Conservation (phyloP, 2,329 filamentous ascomycete genomes). For the Arachnomyces sp. region DNA sequence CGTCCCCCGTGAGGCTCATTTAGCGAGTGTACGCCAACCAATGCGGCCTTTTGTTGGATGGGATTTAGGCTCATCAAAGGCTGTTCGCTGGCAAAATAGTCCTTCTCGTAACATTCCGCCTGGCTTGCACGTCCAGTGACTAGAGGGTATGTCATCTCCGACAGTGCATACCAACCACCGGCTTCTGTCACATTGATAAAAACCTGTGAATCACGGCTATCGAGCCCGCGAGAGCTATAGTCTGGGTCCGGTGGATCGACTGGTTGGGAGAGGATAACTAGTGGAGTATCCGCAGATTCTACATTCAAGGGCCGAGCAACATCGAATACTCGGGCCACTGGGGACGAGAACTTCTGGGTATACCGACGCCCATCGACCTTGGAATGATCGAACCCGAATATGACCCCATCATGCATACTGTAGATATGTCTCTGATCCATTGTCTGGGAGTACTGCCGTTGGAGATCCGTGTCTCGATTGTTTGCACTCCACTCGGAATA, state of each 20-base stretch:
- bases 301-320: slow-evolving; percentile 66
- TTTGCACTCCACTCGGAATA: slow-evolving; percentile 96
- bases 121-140: slow-evolving; percentile 62
- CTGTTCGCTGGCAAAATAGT: slow-evolving; percentile 35
- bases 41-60: slow-evolving; percentile 50
- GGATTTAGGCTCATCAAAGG: slow-evolving; percentile 30
- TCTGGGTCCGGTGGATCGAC: slow-evolving; percentile 50
- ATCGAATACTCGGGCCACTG: slow-evolving; percentile 83
- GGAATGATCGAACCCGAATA: slow-evolving; percentile 71
- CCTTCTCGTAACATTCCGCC: slow-evolving; percentile 51
- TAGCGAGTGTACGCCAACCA: slow-evolving; percentile 66
- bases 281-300: slow-evolving; percentile 60
- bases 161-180: slow-evolving; percentile 94
- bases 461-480: slow-evolving; percentile 79
- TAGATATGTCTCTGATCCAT: slow-evolving; percentile 87
- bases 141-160: slow-evolving; percentile 75
- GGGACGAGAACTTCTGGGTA: slow-evolving; percentile 62
- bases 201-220: slow-evolving; percentile 57
- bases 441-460: slow-evolving; percentile 69
- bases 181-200: slow-evolving; percentile 79
- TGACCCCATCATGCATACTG: slow-evolving; percentile 72
- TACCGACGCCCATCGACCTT: slow-evolving; percentile 52
- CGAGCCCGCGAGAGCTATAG: slow-evolving; percentile 28
- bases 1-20: slow-evolving; percentile 37
- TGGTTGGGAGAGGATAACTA: slow-evolving; percentile 83